phyloP scores from a whole-genome alignment of 441 rosid species.

The Mallotus repandus region DNA sequence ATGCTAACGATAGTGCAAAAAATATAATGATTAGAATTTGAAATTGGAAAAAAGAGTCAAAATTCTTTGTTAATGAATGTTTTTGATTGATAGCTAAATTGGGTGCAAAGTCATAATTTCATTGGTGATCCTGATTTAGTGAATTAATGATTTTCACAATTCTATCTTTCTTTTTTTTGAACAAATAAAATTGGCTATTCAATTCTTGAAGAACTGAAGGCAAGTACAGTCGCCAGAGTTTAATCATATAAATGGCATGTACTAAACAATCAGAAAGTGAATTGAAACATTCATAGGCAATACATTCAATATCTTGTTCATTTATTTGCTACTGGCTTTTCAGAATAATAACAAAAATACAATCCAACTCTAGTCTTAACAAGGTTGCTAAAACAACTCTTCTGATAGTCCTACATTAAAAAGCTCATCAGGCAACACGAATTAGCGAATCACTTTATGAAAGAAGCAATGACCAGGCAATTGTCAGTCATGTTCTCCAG shows the following conservation, averaged over 20 bases:
- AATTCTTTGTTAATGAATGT: no score
- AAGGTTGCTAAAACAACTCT: background rate
- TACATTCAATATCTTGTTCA: background rate
- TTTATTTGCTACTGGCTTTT: background rate
- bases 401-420: background rate
- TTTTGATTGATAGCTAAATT: no score
- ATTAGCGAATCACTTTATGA: constrained; percentile 25
- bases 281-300: background rate
- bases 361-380: background rate
- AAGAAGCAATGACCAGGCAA: constrained; percentile 54
- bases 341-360: no score
- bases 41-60: no score
- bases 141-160: no score
- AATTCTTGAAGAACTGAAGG: background rate
- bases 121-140: no score
- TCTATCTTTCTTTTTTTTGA: no score
- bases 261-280: background rate
- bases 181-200: no score
- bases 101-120: no score
- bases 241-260: background rate
- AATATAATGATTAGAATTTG: no score
- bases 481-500: constrained; percentile 45
- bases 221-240: background rate
- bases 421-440: background rate
- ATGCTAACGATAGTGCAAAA: no score